Evolutionary conservation across 2,329 filamentous ascomycete genomes (phyloP).

Genomic region (Zymoseptoria ardabiliae): DNA sequence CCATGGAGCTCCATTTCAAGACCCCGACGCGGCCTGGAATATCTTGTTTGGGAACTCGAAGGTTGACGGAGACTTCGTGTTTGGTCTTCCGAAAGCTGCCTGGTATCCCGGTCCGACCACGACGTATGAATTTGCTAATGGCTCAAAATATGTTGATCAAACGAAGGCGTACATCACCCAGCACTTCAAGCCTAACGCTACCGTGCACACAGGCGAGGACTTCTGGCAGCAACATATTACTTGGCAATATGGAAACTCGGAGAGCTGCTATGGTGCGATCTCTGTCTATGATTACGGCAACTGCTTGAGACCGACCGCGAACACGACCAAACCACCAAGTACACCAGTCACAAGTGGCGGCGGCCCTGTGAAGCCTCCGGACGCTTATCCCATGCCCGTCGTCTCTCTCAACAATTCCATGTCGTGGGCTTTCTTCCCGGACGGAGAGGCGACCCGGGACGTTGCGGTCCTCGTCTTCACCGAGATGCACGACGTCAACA

Average conservation of each 20-base stretch:
- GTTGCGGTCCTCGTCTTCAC: background rate
- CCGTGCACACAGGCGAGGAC: background rate
- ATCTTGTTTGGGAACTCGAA: background rate
- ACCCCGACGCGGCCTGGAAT: background rate
- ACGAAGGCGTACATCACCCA: background rate
- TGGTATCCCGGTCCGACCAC: constrained; percentile 5
- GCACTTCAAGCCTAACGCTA: background rate
- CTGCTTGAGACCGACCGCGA: background rate
- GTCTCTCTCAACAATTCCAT: background rate
- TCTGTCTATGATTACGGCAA: background rate
- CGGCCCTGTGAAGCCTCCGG: background rate
- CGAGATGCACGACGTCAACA: background rate
- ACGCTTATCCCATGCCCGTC: background rate
- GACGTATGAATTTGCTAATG: background rate
- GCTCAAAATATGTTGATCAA: background rate
- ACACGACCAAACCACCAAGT: background rate
- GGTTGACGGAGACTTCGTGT: background rate
- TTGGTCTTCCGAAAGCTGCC: background rate
- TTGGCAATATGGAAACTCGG: background rate
- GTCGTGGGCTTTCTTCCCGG: background rate
- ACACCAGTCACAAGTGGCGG: too few relatives aligned
- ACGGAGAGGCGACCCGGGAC: background rate
- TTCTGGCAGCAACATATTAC: background rate
- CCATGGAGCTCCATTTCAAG: background rate
- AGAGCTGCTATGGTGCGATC: background rate